Evolutionary conservation across 2,329 filamentous ascomycete genomes (phyloP).

Genomic region (Cordyceps sp.): DNA sequence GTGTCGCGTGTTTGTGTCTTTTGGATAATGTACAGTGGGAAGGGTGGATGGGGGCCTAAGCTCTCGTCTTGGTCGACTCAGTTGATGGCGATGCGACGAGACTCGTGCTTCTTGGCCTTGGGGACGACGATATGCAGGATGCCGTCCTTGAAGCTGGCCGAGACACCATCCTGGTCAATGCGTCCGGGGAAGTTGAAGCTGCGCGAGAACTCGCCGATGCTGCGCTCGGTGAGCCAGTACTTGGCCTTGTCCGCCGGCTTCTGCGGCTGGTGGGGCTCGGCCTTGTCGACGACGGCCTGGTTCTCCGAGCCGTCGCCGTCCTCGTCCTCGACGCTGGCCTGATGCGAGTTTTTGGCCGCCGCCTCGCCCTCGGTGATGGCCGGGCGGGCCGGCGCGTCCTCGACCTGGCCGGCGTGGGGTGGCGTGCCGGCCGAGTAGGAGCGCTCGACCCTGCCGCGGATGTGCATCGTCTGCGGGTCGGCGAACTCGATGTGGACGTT

Average conservation of each 20-base stretch:
- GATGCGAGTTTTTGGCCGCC: slow-evolving; percentile 25
- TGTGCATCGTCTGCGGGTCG: slow-evolving; percentile 54
- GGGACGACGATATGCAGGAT: slow-evolving; percentile 48
- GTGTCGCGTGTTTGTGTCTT: too few relatives aligned
- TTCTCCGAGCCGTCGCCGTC: slow-evolving; percentile 14
- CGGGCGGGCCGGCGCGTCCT: slow-evolving; percentile 19
- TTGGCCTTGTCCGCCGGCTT: slow-evolving; percentile 27
- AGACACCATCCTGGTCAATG: slow-evolving; percentile 45
- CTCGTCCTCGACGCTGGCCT: slow-evolving; percentile 52
- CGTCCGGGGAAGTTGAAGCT: slow-evolving; percentile 50
- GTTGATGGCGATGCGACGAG: slow-evolving; percentile 36
- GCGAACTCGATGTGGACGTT: slow-evolving; percentile 65
- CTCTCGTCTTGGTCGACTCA: slow-evolving; percentile 19
- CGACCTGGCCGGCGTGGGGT: slow-evolving; percentile 28
- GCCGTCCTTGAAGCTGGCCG: slow-evolving; percentile 47
- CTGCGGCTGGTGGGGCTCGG: slow-evolving; percentile 10
- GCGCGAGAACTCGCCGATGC: slow-evolving; percentile 49
- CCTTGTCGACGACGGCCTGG: slow-evolving; percentile 7
- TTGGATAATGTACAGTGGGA: too few relatives aligned
- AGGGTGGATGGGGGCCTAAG: too few relatives aligned
- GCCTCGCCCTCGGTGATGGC: slow-evolving; percentile 23
- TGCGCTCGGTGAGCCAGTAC: slow-evolving; percentile 58
- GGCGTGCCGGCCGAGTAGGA: slow-evolving; percentile 38
- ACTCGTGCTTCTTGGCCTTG: slow-evolving; percentile 44
- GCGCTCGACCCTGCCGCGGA: slow-evolving; percentile 55